phyloP scores from a whole-genome alignment of 2,329 filamentous ascomycete genomes.

The Fusarium dimerum region DNA sequence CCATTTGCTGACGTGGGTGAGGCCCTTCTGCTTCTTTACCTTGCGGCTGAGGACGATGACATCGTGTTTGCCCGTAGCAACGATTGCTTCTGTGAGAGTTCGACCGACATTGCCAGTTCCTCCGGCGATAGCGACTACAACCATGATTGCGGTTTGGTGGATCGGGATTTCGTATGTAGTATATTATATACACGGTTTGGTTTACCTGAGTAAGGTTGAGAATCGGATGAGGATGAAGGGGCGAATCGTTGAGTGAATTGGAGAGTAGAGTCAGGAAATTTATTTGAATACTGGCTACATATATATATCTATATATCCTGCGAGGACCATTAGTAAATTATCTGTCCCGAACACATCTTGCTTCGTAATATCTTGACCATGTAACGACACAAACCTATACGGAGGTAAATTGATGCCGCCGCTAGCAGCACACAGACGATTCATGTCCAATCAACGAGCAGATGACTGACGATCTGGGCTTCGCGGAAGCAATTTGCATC shows the following conservation, averaged over 20 bases:
- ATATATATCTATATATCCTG: not conserved
- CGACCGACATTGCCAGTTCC: conserved; percentile 47
- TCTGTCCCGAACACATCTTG: not conserved
- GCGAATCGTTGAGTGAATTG: no score
- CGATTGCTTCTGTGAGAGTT: conserved; percentile 47
- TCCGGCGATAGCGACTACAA: conserved; percentile 45
- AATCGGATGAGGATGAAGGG: no score
- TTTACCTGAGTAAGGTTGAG: no score
- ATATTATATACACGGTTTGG: no score
- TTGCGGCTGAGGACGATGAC: conserved; percentile 45
- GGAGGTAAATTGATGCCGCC: not conserved
- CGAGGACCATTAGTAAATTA: not conserved
- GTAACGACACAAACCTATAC: not conserved
- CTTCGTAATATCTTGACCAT: not conserved
- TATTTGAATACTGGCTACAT: not conserved
- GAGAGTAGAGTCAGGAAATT: not conserved
- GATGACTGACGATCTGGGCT: not conserved
- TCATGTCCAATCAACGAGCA: not conserved
- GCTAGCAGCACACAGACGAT: not conserved
- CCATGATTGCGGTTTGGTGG: not conserved
- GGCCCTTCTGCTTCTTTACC: conserved; percentile 15
- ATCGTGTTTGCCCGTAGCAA: conserved; percentile 34
- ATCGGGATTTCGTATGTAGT: not conserved
- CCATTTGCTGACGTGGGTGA: not conserved
- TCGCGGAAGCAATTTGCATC: not conserved